Evolutionary conservation across 768 basidiomycete species (phyloP), one percentile per base, ranked within the genome.

Genomic region (Mycena leptocephala): DNA sequence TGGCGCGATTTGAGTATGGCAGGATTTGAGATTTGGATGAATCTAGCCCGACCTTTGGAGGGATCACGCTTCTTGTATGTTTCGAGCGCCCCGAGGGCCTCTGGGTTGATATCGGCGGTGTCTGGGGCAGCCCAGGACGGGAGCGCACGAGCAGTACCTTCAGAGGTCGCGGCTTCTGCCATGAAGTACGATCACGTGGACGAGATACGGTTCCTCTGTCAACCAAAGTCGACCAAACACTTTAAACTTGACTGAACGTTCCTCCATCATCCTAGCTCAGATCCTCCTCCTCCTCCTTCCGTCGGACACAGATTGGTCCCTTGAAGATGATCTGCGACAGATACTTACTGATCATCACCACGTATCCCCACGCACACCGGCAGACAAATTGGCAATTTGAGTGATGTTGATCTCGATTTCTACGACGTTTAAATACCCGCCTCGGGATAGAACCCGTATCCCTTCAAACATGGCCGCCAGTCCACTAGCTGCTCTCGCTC

Each of bases 21-120:
- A 59, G 14, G 46, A 46, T 30, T 11, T 37, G 16, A 8, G 22
- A 24, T 22, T 53, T 58, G 74, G 28, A 30, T 3, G 39, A 43
- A 48, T 70, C 37, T 18, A 28, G 35, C 58, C 83, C 73, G 48
- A 95, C 95, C 94, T 88, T 96, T 97, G 69, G 90, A 89, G 0
- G 92, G 87, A 83, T 96, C 95, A 82, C 95, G 95, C 85, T 95
- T 94, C 89, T 94, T 95, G 89, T 97, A 98, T 0, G 91, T 88
- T 80, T 97, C 95, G 58, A 98, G 86, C 3, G 96, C 96, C 66
- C 92, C 92, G 63, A 94, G 83, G 14, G 91, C 92, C 75, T 93
- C 92, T 18, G 83, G 83, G 69, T 81, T 82, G 22, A 82, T 78
- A 26, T 86, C 87, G 13, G 83, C 73, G 18, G 77, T 63, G 24